Conservation (phyloP, 2,329 filamentous ascomycete genomes). For the Exophiala phaeomuriformis region DNA sequence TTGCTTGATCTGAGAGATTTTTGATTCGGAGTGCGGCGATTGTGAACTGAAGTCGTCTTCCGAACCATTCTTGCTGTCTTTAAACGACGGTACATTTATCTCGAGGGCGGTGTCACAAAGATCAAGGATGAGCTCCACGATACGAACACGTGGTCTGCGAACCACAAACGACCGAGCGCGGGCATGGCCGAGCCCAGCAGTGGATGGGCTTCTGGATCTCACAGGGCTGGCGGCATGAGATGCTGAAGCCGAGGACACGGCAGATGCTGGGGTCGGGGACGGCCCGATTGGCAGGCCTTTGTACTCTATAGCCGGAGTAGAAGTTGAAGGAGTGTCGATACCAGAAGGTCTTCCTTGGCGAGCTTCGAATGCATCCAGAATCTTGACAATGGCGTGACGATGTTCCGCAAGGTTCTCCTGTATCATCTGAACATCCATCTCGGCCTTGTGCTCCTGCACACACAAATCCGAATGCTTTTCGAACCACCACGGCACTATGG, state of each 20-base stretch:
- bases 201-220: constrained; percentile 57
- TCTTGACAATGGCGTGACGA: constrained; percentile 87
- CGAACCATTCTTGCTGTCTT: constrained; percentile 61
- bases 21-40: constrained; percentile 90
- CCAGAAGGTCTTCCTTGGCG: constrained; percentile 58
- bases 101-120: constrained; percentile 93
- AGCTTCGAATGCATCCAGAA: constrained; percentile 84
- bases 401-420: constrained; percentile 91
- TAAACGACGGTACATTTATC: constrained; percentile 88
- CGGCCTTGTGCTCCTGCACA: constrained; percentile 87
- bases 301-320: constrained; percentile 59
- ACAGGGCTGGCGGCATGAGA: constrained; percentile 53
- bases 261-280: constrained; percentile 60
- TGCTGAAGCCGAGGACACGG: constrained; percentile 60
- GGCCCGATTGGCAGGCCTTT: constrained; percentile 69
- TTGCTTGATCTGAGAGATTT: constrained; percentile 86
- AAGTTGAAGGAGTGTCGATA: constrained; percentile 41
- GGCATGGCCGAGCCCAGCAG: constrained; percentile 68
- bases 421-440: constrained; percentile 95
- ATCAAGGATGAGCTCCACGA: constrained; percentile 90
- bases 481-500: constrained; percentile 99
- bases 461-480: constrained; percentile 98
- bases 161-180: constrained; percentile 86
- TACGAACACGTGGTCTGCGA: constrained; percentile 78
- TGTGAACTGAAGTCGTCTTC: constrained; percentile 78